Conservation (phyloP, 2,329 filamentous ascomycete genomes). For the Colletotrichum sp. region DNA sequence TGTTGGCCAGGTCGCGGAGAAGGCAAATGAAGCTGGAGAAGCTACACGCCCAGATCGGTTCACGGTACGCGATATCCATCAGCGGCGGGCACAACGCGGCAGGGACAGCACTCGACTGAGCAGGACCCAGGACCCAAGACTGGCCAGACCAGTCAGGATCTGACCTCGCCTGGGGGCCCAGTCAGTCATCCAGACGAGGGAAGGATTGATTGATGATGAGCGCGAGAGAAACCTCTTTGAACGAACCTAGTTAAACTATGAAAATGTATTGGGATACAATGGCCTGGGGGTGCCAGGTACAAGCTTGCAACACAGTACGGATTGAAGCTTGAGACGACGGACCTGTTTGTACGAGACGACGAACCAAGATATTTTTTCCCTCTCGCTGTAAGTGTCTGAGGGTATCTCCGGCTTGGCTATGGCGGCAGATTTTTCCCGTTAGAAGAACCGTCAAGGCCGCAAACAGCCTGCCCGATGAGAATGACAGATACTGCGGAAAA, state of each 20-base stretch:
- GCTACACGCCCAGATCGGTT: conserved; percentile 13
- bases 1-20: conserved; percentile 20
- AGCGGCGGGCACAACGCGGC: not conserved
- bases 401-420: not conserved
- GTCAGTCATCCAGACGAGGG: not conserved
- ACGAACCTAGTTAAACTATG: not conserved
- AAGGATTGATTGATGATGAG: conserved; percentile 10
- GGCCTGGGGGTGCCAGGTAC: not conserved
- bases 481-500: not conserved
- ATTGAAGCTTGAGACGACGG: not conserved
- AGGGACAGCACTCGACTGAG: not conserved
- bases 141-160: conserved; percentile 8
- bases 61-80: conserved; percentile 7
- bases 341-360: not conserved
- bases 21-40: conserved; percentile 21
- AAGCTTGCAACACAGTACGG: not conserved
- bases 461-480: not conserved
- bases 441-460: not conserved
- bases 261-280: conserved; percentile 15
- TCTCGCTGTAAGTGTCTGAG: not conserved
- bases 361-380: not conserved
- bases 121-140: not conserved
- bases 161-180: not conserved
- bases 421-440: not conserved
- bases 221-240: not conserved